These are phyloP conservation scores for Limtongia smithiae DNA, from an alignment of 805 yeast genomes.

Conservation along the genomic window DNA sequence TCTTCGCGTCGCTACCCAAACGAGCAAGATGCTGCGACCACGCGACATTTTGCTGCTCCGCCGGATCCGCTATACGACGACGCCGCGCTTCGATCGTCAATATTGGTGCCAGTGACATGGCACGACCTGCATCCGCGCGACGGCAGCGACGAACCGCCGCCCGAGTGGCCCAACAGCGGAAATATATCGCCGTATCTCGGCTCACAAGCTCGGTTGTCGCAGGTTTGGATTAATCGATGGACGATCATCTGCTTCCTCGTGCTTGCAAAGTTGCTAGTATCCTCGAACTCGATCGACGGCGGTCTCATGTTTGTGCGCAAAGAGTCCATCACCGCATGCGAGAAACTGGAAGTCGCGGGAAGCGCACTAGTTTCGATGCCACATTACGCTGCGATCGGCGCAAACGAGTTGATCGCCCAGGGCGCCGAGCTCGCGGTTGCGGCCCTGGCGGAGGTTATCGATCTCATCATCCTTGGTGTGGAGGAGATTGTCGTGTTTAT, in stretches of 20 bases:
- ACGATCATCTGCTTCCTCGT: slow-evolving; percentile 55
- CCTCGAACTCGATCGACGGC: slow-evolving; percentile 46
- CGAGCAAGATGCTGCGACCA: background rate
- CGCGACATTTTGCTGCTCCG: background rate
- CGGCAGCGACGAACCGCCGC: slow-evolving; percentile 14
- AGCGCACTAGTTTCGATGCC: slow-evolving; percentile 47
- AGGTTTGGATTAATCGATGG: slow-evolving; percentile 52
- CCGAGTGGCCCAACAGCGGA: slow-evolving; percentile 18
- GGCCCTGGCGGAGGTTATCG: slow-evolving; percentile 45
- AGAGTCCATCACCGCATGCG: slow-evolving; percentile 47
- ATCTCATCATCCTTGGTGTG: slow-evolving; percentile 51
- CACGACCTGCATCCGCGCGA: slow-evolving; percentile 24
- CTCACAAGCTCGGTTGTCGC: slow-evolving; percentile 36
- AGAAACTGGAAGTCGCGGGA: slow-evolving; percentile 43
- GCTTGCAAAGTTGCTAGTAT: slow-evolving; percentile 57
- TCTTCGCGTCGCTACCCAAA: too few relatives aligned
- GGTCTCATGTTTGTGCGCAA: slow-evolving; percentile 44
- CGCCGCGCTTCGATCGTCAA: too few relatives aligned
- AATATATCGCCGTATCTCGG: slow-evolving; percentile 33
- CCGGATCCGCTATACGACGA: background rate
- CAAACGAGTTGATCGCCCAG: slow-evolving; percentile 50
- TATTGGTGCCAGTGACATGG: slow-evolving; percentile 19
- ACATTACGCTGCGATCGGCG: slow-evolving; percentile 51
- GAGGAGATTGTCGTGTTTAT: slow-evolving; percentile 60
- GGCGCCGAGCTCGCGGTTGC: slow-evolving; percentile 49